Base-by-base conservation (phyloP, 192 early-diverging fungal species). In the Cladochytrium replicatum region DNA sequence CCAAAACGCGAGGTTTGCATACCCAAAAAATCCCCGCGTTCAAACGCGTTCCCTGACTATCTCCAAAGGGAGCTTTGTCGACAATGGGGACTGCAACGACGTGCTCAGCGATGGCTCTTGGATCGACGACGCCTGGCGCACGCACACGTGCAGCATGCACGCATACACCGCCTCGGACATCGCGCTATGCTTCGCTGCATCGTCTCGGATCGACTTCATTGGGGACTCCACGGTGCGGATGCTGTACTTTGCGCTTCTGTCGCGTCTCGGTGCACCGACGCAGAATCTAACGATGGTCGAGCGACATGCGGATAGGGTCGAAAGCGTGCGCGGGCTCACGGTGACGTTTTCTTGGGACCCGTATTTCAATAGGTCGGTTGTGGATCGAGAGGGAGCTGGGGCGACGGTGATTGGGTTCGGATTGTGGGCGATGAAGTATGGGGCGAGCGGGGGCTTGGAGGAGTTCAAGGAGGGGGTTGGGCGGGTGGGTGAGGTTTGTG, bases 281-380 rank as follows among this genome's bases (percentile, higher is more conserved):
- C n/a, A n/a, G n/a, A n/a, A n/a, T n/a, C n/a, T n/a, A n/a, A n/a
- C n/a, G n/a, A n/a, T n/a, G n/a, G n/a, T n/a, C n/a, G n/a, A n/a
- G n/a, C n/a, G 53, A 38, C 64, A 71, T 54, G 56, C 63, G 6
- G 58, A 76, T 26, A 67, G 58, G 24, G 60, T 45, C 3, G 63
- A 64, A 21, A 48, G 38, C 9, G 32, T 40, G 3, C 58, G 60
- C 11, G 55, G 46, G 6, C 31, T 69, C 24, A 55, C 63, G 0
- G 65, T 83, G 27, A 57, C 69, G 25, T 86, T 88, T 42, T 63
- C 70, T 42, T 88, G 86, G 86, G 86, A 88, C 46, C 86, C 83
- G 4, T 82, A 69, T 24, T 59, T 80, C 43, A 84, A 75, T 41
- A 41, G 58, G 0, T 58, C 73, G 0, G 51, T 46, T 6, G 71